Base-by-base conservation (phyloP, 257 asterid genomes). In the Hygrophila difformis region DNA sequence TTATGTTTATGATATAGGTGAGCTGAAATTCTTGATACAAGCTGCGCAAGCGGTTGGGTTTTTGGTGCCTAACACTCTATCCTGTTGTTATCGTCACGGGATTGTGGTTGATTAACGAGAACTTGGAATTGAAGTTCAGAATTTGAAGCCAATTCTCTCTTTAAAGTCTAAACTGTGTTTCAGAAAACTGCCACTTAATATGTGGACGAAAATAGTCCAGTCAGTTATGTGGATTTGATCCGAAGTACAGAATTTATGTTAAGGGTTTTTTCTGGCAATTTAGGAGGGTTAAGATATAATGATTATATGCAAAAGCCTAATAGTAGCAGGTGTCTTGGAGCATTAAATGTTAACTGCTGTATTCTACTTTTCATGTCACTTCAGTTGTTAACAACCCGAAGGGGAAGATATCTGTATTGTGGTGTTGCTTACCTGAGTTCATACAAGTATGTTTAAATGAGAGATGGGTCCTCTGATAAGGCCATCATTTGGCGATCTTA, bases 1-100 rank as follows among this genome's bases (percentile, higher is more conserved):
- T 46, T 51, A 47, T 49, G 95, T 86, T 57, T 86, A 74, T 69
- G 99, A 86, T 59, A 70, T 72, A 55, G 99, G 99, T 91, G 12
- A 1, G 5, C 3, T 21, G n/a, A 3, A 24, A 20, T 21, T 6
- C 34, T 36, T 18, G 14, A 40, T 33, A 26, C 37, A 26, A 8
- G 31, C 2, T 3, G 42, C 38, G 34, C 40, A 26, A 39, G 22
- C 38, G 29, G 39, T 38, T 18, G 31, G 38, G 38, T 16, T 46
- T 64, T 29, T 33, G 20, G 56, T 29, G 29, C 10, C n/a, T 15
- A 20, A 23, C 18, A 24, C 18, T 38, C 23, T 31, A 37, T 52
- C 12, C 12, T 11, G 29, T 38, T 33, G 12, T 11, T 42, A 24
- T 24, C 5, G 8, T 24, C 31, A 24, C 8, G 31, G 31, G 5